phyloP scores from a whole-genome alignment of 1,284 basidiomycete genomes.

The Ustilago curta region DNA sequence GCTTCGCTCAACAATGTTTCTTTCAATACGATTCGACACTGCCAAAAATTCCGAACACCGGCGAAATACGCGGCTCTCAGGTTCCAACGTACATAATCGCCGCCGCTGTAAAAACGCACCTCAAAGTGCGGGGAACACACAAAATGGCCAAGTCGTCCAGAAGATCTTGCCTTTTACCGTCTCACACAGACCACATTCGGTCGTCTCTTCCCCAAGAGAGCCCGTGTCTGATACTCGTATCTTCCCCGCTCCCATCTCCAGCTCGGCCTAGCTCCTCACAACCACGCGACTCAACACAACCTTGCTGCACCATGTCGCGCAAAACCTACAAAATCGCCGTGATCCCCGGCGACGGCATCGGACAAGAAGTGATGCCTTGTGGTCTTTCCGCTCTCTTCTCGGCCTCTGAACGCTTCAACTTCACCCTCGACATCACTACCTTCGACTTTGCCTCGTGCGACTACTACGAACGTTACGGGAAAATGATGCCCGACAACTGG shows the following conservation, averaged over 20 bases:
- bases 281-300: background rate
- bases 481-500: constrained; percentile 70
- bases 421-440: constrained; percentile 69
- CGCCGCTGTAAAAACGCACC: background rate
- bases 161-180: no score
- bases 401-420: constrained; percentile 68
- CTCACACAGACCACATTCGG: background rate
- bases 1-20: background rate
- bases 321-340: constrained; percentile 73
- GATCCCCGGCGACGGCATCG: constrained; percentile 76
- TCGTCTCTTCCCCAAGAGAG: background rate
- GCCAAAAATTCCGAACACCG: constrained; percentile 6
- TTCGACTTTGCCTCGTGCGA: constrained; percentile 70
- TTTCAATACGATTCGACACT: constrained; percentile 4
- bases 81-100: background rate
- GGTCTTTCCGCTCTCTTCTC: constrained; percentile 31
- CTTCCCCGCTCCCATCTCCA: background rate
- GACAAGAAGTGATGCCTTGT: constrained; percentile 70
- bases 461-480: constrained; percentile 69
- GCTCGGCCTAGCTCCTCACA: background rate
- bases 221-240: background rate
- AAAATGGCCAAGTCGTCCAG: no score
- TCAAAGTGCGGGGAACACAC: no score
- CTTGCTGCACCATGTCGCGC: constrained; percentile 11
- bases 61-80: constrained; percentile 3